Percentiles rank a stretch among this genome's conserved stretches.
phyloP scores from a whole-genome alignment of 306 rosid genomes.

The Arachis stenosperma region DNA sequence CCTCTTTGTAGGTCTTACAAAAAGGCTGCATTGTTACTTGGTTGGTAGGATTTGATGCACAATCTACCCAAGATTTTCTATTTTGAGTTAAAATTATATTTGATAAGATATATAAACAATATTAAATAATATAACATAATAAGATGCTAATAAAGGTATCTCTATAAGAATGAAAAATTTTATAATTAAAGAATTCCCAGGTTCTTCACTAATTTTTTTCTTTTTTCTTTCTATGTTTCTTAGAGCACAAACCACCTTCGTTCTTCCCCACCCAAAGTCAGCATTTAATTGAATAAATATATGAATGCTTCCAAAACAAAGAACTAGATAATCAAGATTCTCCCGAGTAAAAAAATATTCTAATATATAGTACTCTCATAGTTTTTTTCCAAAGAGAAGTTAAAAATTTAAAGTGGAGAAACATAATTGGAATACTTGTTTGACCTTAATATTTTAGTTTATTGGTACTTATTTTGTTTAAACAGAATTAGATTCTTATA shows the following conservation, averaged over 20 bases:
- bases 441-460: too few species aligned
- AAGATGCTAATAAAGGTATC: background rate
- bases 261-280: constrained; percentile 8
- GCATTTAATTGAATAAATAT: background rate
- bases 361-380: background rate
- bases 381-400: background rate
- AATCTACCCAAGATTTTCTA: background rate
- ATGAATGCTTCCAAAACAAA: too few species aligned
- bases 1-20: constrained; percentile 13
- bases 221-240: background rate
- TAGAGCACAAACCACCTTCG: constrained; percentile 3
- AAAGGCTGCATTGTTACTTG: background rate
- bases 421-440: too few species aligned
- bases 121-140: background rate
- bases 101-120: background rate
- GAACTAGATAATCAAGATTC: background rate
- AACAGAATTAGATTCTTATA: too few species aligned
- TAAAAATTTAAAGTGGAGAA: background rate
- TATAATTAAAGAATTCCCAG: background rate
- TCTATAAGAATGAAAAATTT: background rate
- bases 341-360: background rate
- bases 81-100: background rate
- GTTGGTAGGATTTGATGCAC: background rate
- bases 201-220: background rate
- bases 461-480: too few species aligned